These are phyloP conservation scores for Gastrolobium bilobum DNA, from an alignment of 306 rosid genomes.

Conservation along the genomic window DNA sequence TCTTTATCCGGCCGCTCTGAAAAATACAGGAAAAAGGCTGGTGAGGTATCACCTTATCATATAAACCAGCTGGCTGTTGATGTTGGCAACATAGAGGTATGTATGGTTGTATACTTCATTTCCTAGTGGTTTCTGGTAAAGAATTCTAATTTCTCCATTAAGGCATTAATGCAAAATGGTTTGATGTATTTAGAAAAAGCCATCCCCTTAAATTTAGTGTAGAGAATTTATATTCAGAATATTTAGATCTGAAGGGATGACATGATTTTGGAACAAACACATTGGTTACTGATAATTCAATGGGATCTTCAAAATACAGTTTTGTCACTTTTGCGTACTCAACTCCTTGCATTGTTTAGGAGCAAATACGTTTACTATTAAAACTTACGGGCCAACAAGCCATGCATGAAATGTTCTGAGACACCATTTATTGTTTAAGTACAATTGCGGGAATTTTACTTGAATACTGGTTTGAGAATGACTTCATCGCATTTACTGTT, in stretches of 20 bases:
- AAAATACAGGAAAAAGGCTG: conserved; percentile 64
- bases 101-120: conserved; percentile 31
- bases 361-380: background rate
- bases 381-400: conserved; percentile 17
- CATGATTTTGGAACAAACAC: conserved; percentile 1
- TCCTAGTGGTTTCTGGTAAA: background rate
- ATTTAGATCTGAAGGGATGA: conserved; percentile 6
- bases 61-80: conserved; percentile 58
- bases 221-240: background rate
- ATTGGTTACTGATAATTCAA: background rate
- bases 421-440: conserved; percentile 10
- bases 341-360: background rate
- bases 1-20: conserved; percentile 68
- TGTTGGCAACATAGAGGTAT: conserved; percentile 79
- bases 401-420: conserved; percentile 24
- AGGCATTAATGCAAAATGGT: background rate
- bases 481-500: conserved; percentile 16
- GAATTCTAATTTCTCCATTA: conserved; percentile 23
- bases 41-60: conserved; percentile 67
- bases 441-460: background rate
- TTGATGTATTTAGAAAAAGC: conserved; percentile 1
- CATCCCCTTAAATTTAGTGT: conserved; percentile 2
- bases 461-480: background rate
- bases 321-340: background rate
- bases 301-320: background rate